These are phyloP conservation scores for Aspergillus japonicus DNA, from an alignment of 2,329 filamentous ascomycete genomes.

Conservation along the genomic window DNA sequence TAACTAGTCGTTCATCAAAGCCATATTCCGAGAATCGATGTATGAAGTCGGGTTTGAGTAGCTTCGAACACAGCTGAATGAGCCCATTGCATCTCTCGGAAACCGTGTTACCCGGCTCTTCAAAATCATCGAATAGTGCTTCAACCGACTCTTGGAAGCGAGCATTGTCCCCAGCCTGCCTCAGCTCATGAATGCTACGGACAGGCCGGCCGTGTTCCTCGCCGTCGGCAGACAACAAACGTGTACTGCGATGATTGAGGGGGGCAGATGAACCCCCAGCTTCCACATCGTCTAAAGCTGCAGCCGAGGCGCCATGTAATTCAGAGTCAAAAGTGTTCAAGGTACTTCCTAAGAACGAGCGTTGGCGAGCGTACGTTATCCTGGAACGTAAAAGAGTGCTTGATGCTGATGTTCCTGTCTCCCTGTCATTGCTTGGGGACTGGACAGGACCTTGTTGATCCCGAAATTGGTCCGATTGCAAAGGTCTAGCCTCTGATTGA, in stretches of 20 bases:
- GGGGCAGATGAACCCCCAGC: slow-evolving; percentile 6
- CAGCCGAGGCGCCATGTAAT: slow-evolving; percentile 1
- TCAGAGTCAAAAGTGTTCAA: slow-evolving; percentile 21
- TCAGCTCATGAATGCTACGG: slow-evolving; percentile 61
- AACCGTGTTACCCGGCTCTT: slow-evolving; percentile 45
- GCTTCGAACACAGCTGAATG: slow-evolving; percentile 55
- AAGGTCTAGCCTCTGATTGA: neutral
- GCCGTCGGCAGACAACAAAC: slow-evolving; percentile 45
- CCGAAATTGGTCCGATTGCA: neutral
- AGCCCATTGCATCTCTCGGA: slow-evolving; percentile 54
- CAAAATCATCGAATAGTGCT: slow-evolving; percentile 59
- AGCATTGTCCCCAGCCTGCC: slow-evolving; percentile 57
- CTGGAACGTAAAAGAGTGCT: slow-evolving; percentile 39
- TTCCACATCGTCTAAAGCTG: slow-evolving; percentile 3
- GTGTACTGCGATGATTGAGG: slow-evolving; percentile 11
- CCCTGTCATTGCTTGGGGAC: slow-evolving; percentile 5
- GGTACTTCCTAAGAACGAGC: slow-evolving; percentile 59
- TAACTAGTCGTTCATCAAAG: slow-evolving; percentile 67
- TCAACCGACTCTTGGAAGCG: slow-evolving; percentile 58
- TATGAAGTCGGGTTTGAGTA: slow-evolving; percentile 44
- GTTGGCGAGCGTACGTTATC: slow-evolving; percentile 59
- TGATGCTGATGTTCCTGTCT: slow-evolving; percentile 16
- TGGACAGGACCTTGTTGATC: neutral
- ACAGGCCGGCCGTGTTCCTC: slow-evolving; percentile 46
- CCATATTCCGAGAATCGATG: slow-evolving; percentile 69